Conservation (phyloP, 2,329 filamentous ascomycete genomes). For the Paradendryphiella salina region DNA sequence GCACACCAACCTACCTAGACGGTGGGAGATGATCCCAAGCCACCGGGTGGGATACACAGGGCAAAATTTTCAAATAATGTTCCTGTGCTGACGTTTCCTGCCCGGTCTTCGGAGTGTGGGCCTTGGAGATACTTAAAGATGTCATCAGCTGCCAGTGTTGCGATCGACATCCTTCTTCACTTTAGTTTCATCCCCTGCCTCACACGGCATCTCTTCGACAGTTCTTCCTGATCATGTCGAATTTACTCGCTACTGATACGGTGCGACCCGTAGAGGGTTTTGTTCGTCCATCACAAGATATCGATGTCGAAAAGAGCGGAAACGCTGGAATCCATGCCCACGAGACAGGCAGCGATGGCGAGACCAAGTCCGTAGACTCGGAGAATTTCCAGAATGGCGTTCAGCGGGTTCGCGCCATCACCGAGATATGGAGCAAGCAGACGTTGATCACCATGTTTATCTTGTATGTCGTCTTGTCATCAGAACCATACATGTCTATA, state of each 20-base stretch:
- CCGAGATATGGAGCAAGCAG: slow-evolving; percentile 47
- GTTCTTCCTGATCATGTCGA: slow-evolving; percentile 16
- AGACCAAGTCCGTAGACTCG: slow-evolving; percentile 26
- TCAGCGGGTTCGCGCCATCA: slow-evolving; percentile 48
- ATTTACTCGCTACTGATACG: slow-evolving; percentile 17
- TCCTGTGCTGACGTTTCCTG: slow-evolving; percentile 20
- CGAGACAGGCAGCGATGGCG: slow-evolving; percentile 14
- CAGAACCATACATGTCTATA: not conserved
- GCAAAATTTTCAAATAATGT: slow-evolving; percentile 24
- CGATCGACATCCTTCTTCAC: slow-evolving; percentile 15
- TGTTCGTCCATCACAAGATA: slow-evolving; percentile 9
- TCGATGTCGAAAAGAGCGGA: slow-evolving; percentile 30
- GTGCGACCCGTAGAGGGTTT: slow-evolving; percentile 20
- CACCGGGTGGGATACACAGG: slow-evolving; percentile 23
- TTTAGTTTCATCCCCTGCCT: slow-evolving; percentile 18
- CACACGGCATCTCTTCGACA: slow-evolving; percentile 12
- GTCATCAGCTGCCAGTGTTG: slow-evolving; percentile 13
- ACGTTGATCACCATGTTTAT: slow-evolving; percentile 46
- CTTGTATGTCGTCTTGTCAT: slow-evolving; percentile 34
- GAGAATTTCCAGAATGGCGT: slow-evolving; percentile 46
- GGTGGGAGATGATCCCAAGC: slow-evolving; percentile 27
- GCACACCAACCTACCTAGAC: slow-evolving; percentile 21
- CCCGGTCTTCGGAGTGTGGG: slow-evolving; percentile 30
- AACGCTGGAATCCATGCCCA: slow-evolving; percentile 8
- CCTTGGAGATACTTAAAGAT: slow-evolving; percentile 23